phyloP scores from a whole-genome alignment of 768 basidiomycete species.

The Tylopilus vinaceipallidus region DNA sequence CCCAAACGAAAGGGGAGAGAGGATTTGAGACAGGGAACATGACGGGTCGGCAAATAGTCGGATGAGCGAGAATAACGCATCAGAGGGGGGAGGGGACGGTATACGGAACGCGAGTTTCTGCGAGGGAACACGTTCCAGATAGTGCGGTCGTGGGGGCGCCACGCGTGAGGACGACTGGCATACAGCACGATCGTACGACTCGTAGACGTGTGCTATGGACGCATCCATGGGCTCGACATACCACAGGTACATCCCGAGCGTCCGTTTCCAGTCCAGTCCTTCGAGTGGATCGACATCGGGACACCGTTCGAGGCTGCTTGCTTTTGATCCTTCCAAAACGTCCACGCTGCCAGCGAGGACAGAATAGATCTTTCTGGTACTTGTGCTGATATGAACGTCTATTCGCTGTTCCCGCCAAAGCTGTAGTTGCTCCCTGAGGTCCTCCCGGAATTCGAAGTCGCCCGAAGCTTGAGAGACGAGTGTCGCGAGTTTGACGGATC shows the following conservation, averaged over 20 bases:
- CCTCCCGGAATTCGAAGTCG: slow-evolving; percentile 67
- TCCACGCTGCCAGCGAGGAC: slow-evolving; percentile 76
- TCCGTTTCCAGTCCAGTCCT: slow-evolving; percentile 91
- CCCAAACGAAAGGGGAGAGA: slow-evolving; percentile 72
- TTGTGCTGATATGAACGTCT: slow-evolving; percentile 63
- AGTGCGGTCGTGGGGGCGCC: slow-evolving; percentile 60
- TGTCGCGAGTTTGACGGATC: slow-evolving; percentile 83
- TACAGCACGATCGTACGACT: slow-evolving; percentile 50
- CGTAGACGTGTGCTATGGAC: slow-evolving; percentile 66
- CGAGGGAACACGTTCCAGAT: slow-evolving; percentile 36
- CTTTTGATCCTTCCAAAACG: slow-evolving; percentile 52
- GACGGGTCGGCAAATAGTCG: slow-evolving; percentile 72
- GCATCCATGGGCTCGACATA: slow-evolving; percentile 72
- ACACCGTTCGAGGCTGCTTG: slow-evolving; percentile 50
- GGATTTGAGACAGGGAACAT: slow-evolving; percentile 63
- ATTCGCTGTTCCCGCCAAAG: slow-evolving; percentile 81
- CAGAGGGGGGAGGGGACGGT: slow-evolving; percentile 46
- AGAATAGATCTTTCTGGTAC: slow-evolving; percentile 78
- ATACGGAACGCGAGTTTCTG: slow-evolving; percentile 40
- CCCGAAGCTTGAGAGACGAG: slow-evolving; percentile 86
- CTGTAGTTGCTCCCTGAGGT: slow-evolving; percentile 70
- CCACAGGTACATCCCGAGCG: slow-evolving; percentile 90
- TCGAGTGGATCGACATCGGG: slow-evolving; percentile 61
- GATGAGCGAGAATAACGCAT: slow-evolving; percentile 82
- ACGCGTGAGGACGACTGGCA: slow-evolving; percentile 40